phyloP scores from a whole-genome alignment of 306 rosid genomes.

The Hylodesmum podocarpum region DNA sequence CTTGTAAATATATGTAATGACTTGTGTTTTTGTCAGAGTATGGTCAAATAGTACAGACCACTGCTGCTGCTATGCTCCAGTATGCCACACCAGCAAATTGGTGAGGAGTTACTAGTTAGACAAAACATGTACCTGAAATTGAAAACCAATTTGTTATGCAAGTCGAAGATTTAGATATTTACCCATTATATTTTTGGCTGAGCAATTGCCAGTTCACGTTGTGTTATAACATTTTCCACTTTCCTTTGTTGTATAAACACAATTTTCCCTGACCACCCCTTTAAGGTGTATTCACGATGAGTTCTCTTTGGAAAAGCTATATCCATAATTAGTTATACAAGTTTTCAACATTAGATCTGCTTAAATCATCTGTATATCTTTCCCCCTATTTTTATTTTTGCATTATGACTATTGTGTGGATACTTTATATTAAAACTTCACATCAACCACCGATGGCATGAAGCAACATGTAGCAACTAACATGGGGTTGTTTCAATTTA shows the following conservation, averaged over 20 bases:
- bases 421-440: not conserved
- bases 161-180: conserved; percentile 45
- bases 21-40: conserved; percentile 38
- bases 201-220: conserved; percentile 34
- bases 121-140: conserved; percentile 66
- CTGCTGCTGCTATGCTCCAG: conserved; percentile 30
- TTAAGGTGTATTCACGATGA: conserved; percentile 11
- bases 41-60: conserved; percentile 42
- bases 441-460: too few relatives aligned
- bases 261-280: conserved; percentile 35
- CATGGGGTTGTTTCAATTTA: too few relatives aligned
- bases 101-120: conserved; percentile 38
- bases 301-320: conserved; percentile 17
- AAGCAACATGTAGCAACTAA: too few relatives aligned
- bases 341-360: not conserved
- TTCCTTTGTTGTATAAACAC: conserved; percentile 42
- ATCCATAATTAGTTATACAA: not conserved
- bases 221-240: conserved; percentile 38
- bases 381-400: too few relatives aligned
- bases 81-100: conserved; percentile 36
- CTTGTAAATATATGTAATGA: conserved; percentile 62
- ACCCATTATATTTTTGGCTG: conserved; percentile 38
- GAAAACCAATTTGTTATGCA: conserved; percentile 43
- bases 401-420: not conserved
- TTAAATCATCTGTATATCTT: not conserved